Evolutionary conservation across 805 yeast genomes (phyloP).

Genomic region (Ogataea parapolymorpha): DNA sequence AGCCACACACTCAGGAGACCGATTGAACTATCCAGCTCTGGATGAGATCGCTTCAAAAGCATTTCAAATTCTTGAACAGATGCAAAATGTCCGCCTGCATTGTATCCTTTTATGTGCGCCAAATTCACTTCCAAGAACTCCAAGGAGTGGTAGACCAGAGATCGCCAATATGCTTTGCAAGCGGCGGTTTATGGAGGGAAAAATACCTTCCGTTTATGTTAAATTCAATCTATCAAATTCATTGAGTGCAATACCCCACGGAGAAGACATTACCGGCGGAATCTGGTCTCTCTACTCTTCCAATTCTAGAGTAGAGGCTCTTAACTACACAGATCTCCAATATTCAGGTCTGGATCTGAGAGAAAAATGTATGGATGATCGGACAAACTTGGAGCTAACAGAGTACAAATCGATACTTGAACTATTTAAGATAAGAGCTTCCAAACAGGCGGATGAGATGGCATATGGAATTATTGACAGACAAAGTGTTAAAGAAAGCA

Average conservation of each 20-base stretch:
- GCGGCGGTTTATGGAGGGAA: conserved; percentile 72
- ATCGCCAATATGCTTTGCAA: conserved; percentile 88
- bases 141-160: conserved; percentile 82
- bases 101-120: conserved; percentile 80
- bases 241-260: conserved; percentile 63
- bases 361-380: conserved; percentile 70
- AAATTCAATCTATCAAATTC: conserved; percentile 70
- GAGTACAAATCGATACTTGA: conserved; percentile 71
- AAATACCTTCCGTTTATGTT: conserved; percentile 73
- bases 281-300: conserved; percentile 82
- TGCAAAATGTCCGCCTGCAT: conserved; percentile 73
- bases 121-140: conserved; percentile 78
- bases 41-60: conserved; percentile 48
- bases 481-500: conserved; percentile 43
- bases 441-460: conserved; percentile 69
- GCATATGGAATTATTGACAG: conserved; percentile 55
- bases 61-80: conserved; percentile 44
- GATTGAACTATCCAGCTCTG: conserved; percentile 37
- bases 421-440: conserved; percentile 73
- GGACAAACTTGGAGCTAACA: conserved; percentile 69
- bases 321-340: conserved; percentile 68
- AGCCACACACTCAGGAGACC: conserved; percentile 3
- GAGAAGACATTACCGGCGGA: conserved; percentile 75
- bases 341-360: conserved; percentile 79
- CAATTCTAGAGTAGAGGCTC: conserved; percentile 53